Conservation (phyloP, 169 alveolate genomes). For the Plasmodium gallinaceum region DNA sequence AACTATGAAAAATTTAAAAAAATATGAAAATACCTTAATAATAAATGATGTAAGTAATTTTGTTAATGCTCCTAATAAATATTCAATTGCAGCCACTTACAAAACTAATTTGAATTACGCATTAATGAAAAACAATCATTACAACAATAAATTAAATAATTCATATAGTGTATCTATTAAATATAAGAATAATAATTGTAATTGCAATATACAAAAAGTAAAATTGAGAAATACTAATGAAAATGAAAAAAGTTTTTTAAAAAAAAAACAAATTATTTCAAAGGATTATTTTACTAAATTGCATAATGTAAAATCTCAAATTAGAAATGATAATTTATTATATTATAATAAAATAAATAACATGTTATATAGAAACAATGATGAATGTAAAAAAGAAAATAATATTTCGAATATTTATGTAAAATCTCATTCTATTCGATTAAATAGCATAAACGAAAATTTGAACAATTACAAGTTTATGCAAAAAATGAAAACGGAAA, state of each 20-base stretch:
- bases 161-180: no score
- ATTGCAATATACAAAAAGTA: background rate
- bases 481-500: slow-evolving; percentile 9
- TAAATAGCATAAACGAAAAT: background rate
- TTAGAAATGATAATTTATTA: background rate
- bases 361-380: background rate
- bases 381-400: background rate
- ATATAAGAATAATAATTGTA: no score
- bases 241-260: background rate
- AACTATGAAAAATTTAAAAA: slow-evolving; percentile 2
- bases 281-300: slow-evolving; percentile 8
- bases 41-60: slow-evolving; percentile 1
- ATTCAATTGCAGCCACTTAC: background rate
- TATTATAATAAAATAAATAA: slow-evolving; percentile 7
- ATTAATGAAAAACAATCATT: slow-evolving; percentile 3
- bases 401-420: background rate
- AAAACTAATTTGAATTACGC: slow-evolving; percentile 13
- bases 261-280: background rate
- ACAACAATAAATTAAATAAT: slow-evolving; percentile 8
- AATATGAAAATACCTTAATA: slow-evolving; percentile 6
- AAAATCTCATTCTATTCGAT: background rate
- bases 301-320: slow-evolving; percentile 5
- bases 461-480: background rate
- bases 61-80: slow-evolving; percentile 4
- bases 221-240: background rate